Evolutionary conservation across 1,284 basidiomycete species (phyloP), one percentile per base, ranked within the genome.

Genomic region (Cutaneotrichosporon sp.): DNA sequence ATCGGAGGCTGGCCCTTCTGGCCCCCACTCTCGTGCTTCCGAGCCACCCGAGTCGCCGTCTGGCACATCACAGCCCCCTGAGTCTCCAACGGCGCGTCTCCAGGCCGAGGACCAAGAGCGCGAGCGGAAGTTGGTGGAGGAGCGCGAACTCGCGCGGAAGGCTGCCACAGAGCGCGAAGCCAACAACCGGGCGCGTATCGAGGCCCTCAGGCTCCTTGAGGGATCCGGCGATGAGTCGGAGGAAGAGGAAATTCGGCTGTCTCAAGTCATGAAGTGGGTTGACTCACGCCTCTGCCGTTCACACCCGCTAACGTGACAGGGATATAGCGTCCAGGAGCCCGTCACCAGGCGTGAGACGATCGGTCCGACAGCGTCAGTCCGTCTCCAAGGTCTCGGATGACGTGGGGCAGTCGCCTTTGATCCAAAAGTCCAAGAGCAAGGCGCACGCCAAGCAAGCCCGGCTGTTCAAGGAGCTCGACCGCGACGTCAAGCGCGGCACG

Each of bases 61-160:
- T 2, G 38, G 53, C 42, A 20, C 49, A 2, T 58, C 56, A n/a
- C 34, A 52, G 38, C 20, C 51, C 13, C 20, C 29, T 3, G 13
- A 22, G 20, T 59, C 58, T 7, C 24, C 50, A 4, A 55, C 59
- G 1, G 54, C 59, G 2, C 59, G 59, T 20, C 22, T 60, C 13
- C 54, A 55, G 47, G 59, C 54, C 5, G 47, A 50, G 7, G 27
- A 14, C n/a, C 11, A 47, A 24, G 54, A 60, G 38, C 47, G 36
- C 4, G 22, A 14, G 3, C 34, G 46, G 11, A 36, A 53, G 51
- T 22, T 16, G 14, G 34, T 22, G n/a, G 53, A 59, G 20, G 25
- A 54, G 27, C 53, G 53, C 5, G 49, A 60, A 29, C 47, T 27
- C 4, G 22, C 7, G 0, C 46, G 27, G 20, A 24, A 38, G 34